Conservation (phyloP, 2,329 filamentous ascomycete genomes). For the Sporothrix globosa region DNA sequence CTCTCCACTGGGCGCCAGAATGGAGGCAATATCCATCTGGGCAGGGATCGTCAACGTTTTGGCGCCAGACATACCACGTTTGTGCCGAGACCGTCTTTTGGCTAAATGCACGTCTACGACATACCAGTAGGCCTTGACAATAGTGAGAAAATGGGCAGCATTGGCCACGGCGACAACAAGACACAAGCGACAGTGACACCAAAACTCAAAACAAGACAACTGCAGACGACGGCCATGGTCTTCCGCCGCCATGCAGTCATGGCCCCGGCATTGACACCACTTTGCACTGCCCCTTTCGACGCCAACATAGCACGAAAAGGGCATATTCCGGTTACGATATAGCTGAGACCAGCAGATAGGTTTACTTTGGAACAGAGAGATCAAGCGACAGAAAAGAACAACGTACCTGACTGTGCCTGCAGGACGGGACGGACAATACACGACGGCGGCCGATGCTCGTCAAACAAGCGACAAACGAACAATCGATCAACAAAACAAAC, state of each 20-base stretch:
- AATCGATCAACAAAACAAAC: constrained; percentile 5
- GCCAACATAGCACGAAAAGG: no score
- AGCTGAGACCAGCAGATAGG: no score
- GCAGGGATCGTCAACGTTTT: not conserved
- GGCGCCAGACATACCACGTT: not conserved
- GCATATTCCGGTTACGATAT: no score
- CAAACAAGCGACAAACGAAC: constrained; percentile 2
- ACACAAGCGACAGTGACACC: no score
- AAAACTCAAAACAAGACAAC: no score
- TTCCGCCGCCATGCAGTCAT: not conserved
- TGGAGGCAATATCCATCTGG: not conserved
- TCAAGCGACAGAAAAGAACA: not conserved
- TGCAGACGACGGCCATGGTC: constrained; percentile 5
- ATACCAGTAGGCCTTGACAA: not conserved
- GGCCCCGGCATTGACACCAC: no score
- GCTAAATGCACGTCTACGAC: constrained; percentile 9
- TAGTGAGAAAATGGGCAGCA: no score
- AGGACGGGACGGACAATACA: constrained; percentile 8
- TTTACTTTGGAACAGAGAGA: no score
- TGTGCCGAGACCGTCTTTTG: constrained; percentile 20
- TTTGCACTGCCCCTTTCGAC: no score
- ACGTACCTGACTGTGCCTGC: not conserved
- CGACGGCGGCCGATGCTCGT: not conserved
- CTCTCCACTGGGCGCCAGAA: not conserved
- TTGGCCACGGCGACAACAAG: no score